phyloP scores from a whole-genome alignment of 176 grass and related monocot genomes.

The Poa pratensis region DNA sequence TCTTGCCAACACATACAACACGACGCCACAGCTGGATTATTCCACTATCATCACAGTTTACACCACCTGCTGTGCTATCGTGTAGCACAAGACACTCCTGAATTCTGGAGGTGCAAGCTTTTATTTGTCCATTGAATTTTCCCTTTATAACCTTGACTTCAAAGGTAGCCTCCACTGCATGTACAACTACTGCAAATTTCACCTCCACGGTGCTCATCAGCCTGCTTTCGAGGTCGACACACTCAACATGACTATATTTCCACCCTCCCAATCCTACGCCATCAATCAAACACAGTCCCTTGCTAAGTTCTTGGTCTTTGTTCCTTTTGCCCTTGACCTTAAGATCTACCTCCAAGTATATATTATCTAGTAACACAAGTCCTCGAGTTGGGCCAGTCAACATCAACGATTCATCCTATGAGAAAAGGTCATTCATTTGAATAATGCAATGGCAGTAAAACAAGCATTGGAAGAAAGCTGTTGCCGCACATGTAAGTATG shows the following conservation, averaged over 20 bases:
- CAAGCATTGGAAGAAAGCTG: not conserved
- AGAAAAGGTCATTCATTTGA: not conserved
- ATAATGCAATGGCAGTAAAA: not conserved
- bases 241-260: not conserved
- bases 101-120: not conserved
- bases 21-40: not conserved
- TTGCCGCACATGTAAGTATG: not conserved
- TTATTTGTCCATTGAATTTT: not conserved
- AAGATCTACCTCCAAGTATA: conserved; percentile 25
- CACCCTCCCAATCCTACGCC: not conserved
- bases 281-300: conserved; percentile 15
- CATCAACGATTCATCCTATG: not conserved
- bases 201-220: conserved; percentile 3
- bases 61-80: not conserved
- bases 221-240: not conserved
- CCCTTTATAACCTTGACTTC: conserved; percentile 27
- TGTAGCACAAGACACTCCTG: not conserved
- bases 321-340: not conserved
- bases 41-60: not conserved
- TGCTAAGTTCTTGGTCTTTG: conserved; percentile 6
- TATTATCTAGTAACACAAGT: not conserved
- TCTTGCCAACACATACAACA: not conserved
- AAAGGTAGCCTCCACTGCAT: not conserved
- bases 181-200: not conserved
- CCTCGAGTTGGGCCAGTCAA: conserved; percentile 28